A percentile compares a stretch with the other conserved stretches of the same genome.
Conservation (phyloP, 2,329 filamentous ascomycete genomes). For the Ceratocystis alfenasii region DNA sequence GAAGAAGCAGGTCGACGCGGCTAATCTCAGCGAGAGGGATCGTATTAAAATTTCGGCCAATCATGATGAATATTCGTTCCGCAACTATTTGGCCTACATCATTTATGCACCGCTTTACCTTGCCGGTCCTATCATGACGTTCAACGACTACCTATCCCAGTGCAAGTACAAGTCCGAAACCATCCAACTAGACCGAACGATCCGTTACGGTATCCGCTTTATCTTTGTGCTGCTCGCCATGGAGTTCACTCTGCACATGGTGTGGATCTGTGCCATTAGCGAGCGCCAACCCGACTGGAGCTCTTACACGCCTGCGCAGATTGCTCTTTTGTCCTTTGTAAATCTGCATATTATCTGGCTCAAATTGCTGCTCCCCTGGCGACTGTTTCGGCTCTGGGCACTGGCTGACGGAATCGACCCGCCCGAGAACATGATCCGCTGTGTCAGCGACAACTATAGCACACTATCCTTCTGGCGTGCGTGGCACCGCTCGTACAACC, state of each 20-base stretch:
- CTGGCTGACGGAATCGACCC: constrained; percentile 84
- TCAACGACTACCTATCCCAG: constrained; percentile 95
- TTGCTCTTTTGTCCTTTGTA: constrained; percentile 85
- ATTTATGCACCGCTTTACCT: constrained; percentile 91
- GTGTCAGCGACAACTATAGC: constrained; percentile 89
- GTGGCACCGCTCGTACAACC: constrained; percentile 93
- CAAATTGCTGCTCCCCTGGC: constrained; percentile 91
- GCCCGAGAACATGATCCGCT: constrained; percentile 96
- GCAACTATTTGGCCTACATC: constrained; percentile 79
- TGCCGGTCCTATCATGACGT: constrained; percentile 84
- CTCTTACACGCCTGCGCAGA: constrained; percentile 72
- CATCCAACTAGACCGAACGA: constrained; percentile 57
- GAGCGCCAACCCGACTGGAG: constrained; percentile 69
- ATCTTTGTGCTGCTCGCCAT: constrained; percentile 68
- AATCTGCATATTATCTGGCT: constrained; percentile 97
- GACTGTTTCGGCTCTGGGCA: constrained; percentile 96
- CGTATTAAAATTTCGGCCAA: constrained; percentile 66
- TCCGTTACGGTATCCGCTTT: constrained; percentile 76
- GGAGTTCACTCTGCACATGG: constrained; percentile 82
- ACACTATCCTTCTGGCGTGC: constrained; percentile 85
- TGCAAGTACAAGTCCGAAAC: constrained; percentile 59
- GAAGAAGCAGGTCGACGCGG: constrained; percentile 93
- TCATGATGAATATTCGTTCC: constrained; percentile 59
- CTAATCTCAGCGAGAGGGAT: constrained; percentile 77
- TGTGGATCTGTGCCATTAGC: constrained; percentile 88